These are phyloP conservation scores for Thalassiosira ordinaria DNA, from an alignment of 352 stramenopile species.

Conservation along the genomic window DNA sequence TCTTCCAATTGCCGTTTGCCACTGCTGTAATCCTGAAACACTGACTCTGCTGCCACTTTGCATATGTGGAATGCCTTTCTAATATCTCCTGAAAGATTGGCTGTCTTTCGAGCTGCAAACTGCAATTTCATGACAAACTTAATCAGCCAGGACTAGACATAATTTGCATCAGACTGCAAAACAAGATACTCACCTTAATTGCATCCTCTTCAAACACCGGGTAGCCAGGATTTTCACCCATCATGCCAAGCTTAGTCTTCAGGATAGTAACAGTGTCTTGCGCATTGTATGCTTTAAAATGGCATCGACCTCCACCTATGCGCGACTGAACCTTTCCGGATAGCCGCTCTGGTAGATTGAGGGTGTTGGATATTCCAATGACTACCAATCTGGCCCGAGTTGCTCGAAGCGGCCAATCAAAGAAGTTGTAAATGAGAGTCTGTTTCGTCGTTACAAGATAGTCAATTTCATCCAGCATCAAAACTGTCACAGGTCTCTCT, in stretches of 20 bases:
- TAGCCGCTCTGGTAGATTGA: slow-evolving; percentile 87
- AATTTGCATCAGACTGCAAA: background rate
- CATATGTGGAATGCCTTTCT: slow-evolving; percentile 87
- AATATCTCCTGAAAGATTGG: slow-evolving; percentile 85
- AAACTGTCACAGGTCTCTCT: slow-evolving; percentile 64
- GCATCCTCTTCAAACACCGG: slow-evolving; percentile 79
- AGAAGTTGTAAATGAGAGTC: slow-evolving; percentile 89
- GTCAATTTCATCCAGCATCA: slow-evolving; percentile 89
- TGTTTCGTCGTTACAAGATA: slow-evolving; percentile 87
- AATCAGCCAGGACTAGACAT: too few species aligned
- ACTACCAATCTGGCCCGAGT: slow-evolving; percentile 72
- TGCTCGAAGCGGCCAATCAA: slow-evolving; percentile 86
- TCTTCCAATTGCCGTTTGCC: slow-evolving; percentile 34
- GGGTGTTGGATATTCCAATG: slow-evolving; percentile 89
- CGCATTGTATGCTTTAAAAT: slow-evolving; percentile 81
- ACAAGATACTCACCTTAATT: slow-evolving; percentile 56
- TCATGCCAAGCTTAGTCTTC: slow-evolving; percentile 66
- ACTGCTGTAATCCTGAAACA: slow-evolving; percentile 55
- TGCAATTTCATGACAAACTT: too few species aligned
- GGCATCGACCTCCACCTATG: slow-evolving; percentile 75
- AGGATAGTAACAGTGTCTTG: slow-evolving; percentile 73
- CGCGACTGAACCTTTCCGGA: slow-evolving; percentile 81
- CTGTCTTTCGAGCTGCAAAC: slow-evolving; percentile 86
- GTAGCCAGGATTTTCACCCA: slow-evolving; percentile 22
- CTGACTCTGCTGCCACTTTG: slow-evolving; percentile 71